Evolutionary conservation across 1,284 basidiomycete species (phyloP).

Genomic region (Sporisorium iseilematis-ciliati): DNA sequence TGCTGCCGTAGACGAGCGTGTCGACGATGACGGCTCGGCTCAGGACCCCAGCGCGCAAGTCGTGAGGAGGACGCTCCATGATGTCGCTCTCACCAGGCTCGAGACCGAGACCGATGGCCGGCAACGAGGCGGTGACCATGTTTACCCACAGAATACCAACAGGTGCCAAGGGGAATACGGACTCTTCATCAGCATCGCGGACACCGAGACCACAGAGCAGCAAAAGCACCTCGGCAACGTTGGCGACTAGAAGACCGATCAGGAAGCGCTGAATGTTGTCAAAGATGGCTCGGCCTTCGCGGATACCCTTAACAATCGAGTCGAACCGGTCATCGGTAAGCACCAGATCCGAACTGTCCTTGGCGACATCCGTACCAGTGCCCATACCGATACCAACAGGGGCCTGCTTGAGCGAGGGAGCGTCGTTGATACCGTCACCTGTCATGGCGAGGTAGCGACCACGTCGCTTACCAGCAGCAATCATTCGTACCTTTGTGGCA

Average conservation of each 20-base stretch:
- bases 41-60: constrained; percentile 58
- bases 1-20: constrained; percentile 59
- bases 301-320: constrained; percentile 61
- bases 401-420: constrained; percentile 74
- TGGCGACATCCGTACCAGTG: constrained; percentile 79
- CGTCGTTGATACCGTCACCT: constrained; percentile 75
- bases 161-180: constrained; percentile 61
- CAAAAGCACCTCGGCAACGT: constrained; percentile 64
- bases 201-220: constrained; percentile 63
- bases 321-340: constrained; percentile 64
- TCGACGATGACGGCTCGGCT: constrained; percentile 60
- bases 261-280: constrained; percentile 66
- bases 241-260: constrained; percentile 61
- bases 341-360: constrained; percentile 71
- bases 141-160: constrained; percentile 64
- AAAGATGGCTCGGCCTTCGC: constrained; percentile 63
- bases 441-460: constrained; percentile 57
- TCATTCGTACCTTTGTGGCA: constrained; percentile 65
- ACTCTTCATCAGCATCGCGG: constrained; percentile 55
- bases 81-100: constrained; percentile 58
- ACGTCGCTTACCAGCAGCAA: constrained; percentile 56
- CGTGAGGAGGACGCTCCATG: constrained; percentile 61
- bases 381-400: constrained; percentile 77
- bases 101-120: constrained; percentile 63
- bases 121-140: constrained; percentile 62